Base-by-base conservation (phyloP, 495 filamentous ascomycete species). In the Hypomontagnella monticulosa region DNA sequence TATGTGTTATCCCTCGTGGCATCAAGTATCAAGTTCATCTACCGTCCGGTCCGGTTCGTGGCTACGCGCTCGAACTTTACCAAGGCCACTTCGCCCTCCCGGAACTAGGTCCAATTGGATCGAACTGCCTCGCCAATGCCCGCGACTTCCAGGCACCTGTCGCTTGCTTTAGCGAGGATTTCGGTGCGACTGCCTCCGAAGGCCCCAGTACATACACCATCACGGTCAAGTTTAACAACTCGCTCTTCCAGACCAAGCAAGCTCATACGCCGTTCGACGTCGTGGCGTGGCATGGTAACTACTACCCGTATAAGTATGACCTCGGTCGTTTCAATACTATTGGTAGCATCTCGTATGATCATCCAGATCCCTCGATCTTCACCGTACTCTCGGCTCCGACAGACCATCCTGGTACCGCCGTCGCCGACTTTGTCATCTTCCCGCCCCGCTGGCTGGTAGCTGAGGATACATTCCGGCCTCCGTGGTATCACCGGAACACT, bases 41-140 rank as follows among this genome's bases (percentile, higher is more conserved):
- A 0, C 69, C 72, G 4, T 73, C 79, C 1, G 87, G 88, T 6
- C 86, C 88, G 2, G 88, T 88, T 2, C 81, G 92, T 64, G 93
- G 93, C 47, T 97, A 96, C 73, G 91, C 93, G 20, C 84, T 94
- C 37, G 93, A 97, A 76, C 81, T 96, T 4, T 96, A 94, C 77
- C 87, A 92, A 63, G 89, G 88, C 18, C 92, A 95, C 77, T 97
- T 91, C 74, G 73, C 85, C 50, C 89, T 97, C 5, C 93, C 93
- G 0, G 93, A 96, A 69, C 82, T 97, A 3, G 93, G 93, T 2
- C 93, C 93, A 34, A 96, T 97, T 67, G 93, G 93, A 4, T 91
- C 88, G 44, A 93, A 93, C 71, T 84, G 93, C 40, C 87, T 97
- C 3, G 93, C 93, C 63, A 97, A 97, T 70, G 84, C 87, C 0